These are phyloP conservation scores for Podila horticola DNA, from an alignment of 192 early-diverging fungal species.

Conservation along the genomic window DNA sequence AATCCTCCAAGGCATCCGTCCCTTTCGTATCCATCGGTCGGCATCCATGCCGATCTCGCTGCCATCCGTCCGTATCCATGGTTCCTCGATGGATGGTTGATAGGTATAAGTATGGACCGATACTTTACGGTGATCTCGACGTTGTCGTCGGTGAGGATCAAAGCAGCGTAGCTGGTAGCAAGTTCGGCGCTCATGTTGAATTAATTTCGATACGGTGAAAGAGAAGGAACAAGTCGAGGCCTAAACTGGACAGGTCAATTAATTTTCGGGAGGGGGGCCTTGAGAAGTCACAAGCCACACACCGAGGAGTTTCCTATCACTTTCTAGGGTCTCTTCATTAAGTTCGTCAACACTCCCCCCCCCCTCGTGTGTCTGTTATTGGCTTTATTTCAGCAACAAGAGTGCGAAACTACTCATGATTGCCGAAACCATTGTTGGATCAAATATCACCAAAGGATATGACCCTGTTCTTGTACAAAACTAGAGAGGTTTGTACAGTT, in stretches of 20 bases:
- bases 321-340: too few relatives aligned
- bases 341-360: too few relatives aligned
- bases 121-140: conserved; percentile 93
- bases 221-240: conserved; percentile 1
- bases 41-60: neutral
- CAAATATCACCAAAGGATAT: too few relatives aligned
- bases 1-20: neutral
- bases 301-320: too few relatives aligned
- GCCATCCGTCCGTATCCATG: neutral
- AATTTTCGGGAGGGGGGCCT: too few relatives aligned
- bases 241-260: neutral
- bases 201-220: conserved; percentile 7
- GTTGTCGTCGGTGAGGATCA: conserved; percentile 99
- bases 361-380: too few relatives aligned
- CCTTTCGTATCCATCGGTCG: neutral
- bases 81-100: neutral
- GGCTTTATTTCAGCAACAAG: too few relatives aligned
- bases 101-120: conserved; percentile 11
- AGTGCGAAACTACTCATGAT: too few relatives aligned
- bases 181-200: conserved; percentile 63
- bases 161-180: conserved; percentile 95
- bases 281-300: too few relatives aligned
- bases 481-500: too few relatives aligned
- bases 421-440: too few relatives aligned
- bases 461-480: too few relatives aligned